Evolutionary conservation across 495 filamentous ascomycete species (phyloP).

Genomic region (Xylaria telfairii): DNA sequence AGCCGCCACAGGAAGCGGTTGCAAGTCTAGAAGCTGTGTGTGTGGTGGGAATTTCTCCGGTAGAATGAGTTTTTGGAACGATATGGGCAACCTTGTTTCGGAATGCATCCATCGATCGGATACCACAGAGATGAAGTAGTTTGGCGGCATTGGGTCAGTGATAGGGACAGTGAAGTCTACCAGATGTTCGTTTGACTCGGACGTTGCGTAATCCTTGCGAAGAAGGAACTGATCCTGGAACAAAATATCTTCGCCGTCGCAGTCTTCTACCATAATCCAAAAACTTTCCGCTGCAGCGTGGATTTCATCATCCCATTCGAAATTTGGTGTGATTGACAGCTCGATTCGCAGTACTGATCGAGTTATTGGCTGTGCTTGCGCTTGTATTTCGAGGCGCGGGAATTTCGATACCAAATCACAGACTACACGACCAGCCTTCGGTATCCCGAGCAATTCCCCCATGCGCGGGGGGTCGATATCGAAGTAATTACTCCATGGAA

Average conservation of each 20-base stretch:
- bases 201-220: slow-evolving; percentile 79
- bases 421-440: slow-evolving; percentile 85
- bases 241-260: slow-evolving; percentile 94
- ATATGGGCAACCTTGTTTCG: slow-evolving; percentile 89
- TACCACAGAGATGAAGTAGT: slow-evolving; percentile 94
- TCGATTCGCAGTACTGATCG: slow-evolving; percentile 95
- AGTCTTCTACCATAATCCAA: slow-evolving; percentile 97
- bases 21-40: slow-evolving; percentile 87
- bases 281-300: slow-evolving; percentile 91
- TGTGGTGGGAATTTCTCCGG: slow-evolving; percentile 96
- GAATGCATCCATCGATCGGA: slow-evolving; percentile 99
- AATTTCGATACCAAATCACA: slow-evolving; percentile 90
- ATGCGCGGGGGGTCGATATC: slow-evolving; percentile 97
- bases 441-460: slow-evolving; percentile 91
- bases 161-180: slow-evolving; percentile 97
- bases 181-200: slow-evolving; percentile 88
- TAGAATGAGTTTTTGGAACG: slow-evolving; percentile 91
- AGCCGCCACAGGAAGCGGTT: slow-evolving; percentile 85
- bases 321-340: slow-evolving; percentile 90
- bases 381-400: slow-evolving; percentile 87
- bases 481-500: slow-evolving; percentile 92
- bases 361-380: slow-evolving; percentile 92
- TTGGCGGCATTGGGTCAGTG: slow-evolving; percentile 95
- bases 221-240: slow-evolving; percentile 96
- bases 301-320: slow-evolving; percentile 91